Evolutionary conservation across 805 yeast genomes (phyloP).

Genomic region (Zygoascus bituminiphila): DNA sequence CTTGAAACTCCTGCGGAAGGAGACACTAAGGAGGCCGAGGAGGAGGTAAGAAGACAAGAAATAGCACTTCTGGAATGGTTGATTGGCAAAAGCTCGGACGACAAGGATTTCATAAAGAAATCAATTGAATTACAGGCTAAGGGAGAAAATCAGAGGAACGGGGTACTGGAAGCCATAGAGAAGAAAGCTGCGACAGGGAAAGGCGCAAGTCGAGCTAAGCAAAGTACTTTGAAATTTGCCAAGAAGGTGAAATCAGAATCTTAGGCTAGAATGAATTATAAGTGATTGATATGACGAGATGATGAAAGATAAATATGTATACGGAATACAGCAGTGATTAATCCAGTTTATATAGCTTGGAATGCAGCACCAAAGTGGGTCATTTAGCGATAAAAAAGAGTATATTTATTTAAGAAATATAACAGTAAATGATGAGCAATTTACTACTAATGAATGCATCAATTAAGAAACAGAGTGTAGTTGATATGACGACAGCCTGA

Average conservation of each 20-base stretch:
- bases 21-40: constrained; percentile 21
- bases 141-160: constrained; percentile 66
- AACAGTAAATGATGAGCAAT: no score
- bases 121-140: constrained; percentile 39
- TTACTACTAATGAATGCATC: no score
- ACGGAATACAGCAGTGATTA: no score
- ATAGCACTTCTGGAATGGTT: constrained; percentile 75
- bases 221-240: not conserved
- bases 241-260: constrained; percentile 1
- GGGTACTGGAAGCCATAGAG: constrained; percentile 57
- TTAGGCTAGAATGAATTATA: no score
- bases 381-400: no score
- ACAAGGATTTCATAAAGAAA: constrained; percentile 46
- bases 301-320: no score
- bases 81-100: constrained; percentile 46
- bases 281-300: no score
- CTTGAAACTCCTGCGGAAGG: constrained; percentile 67
- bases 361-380: no score
- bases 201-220: not conserved
- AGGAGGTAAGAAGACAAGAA: constrained; percentile 50
- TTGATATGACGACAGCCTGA: no score
- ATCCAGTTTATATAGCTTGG: no score
- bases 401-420: no score
- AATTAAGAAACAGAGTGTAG: no score
- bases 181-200: constrained; percentile 31